Conservation (phyloP, 73 alveolate species). For the Effrenium voratum region DNA sequence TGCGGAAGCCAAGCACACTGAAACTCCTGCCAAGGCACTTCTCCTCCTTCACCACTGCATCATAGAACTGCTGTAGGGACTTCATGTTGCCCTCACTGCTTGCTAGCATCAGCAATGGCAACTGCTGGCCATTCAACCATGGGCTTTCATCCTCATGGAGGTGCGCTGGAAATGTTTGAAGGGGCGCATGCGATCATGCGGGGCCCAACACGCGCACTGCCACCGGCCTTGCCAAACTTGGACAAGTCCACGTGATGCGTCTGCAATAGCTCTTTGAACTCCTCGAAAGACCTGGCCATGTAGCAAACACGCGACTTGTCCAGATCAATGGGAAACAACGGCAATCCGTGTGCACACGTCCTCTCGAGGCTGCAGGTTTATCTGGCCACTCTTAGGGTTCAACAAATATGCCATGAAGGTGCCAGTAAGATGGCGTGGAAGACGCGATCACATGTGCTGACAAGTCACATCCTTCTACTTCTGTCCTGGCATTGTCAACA, state of each 20-base stretch:
- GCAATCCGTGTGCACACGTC: too few species aligned
- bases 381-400: too few species aligned
- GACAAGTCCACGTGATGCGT: slow-evolving; percentile 63
- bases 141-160: too few species aligned
- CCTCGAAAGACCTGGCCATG: slow-evolving; percentile 53
- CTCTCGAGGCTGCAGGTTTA: too few species aligned
- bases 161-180: too few species aligned
- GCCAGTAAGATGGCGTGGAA: not conserved
- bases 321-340: too few species aligned
- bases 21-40: not conserved
- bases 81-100: slow-evolving; percentile 60
- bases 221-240: slow-evolving; percentile 74
- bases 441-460: not conserved
- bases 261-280: slow-evolving; percentile 68
- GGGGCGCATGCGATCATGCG: not conserved
- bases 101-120: too few species aligned
- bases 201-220: not conserved
- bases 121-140: too few species aligned
- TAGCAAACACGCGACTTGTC: too few species aligned
- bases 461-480: not conserved
- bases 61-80: slow-evolving; percentile 49
- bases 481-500: not conserved
- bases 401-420: not conserved
- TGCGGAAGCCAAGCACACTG: too few species aligned
- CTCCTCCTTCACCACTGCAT: slow-evolving; percentile 54